Evolutionary conservation across 2,329 filamentous ascomycete species (phyloP), one percentile per base, ranked within the genome.

Genomic region (Trichoderma polysporum): DNA sequence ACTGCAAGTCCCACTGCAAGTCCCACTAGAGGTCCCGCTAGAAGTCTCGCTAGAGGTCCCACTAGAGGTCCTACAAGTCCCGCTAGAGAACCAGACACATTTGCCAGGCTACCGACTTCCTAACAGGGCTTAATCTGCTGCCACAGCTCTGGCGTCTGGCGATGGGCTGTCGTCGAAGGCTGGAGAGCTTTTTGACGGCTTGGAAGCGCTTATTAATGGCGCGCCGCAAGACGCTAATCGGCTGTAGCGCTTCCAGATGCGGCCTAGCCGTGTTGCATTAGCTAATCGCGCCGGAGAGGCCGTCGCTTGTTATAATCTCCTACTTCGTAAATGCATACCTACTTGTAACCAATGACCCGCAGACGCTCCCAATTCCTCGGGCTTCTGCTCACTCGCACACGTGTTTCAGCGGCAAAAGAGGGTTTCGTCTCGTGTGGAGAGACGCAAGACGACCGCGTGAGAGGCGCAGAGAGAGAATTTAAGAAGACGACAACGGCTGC

Each of bases 81-180:
- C 39, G 39, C 39, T 45, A 22, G 41, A 45, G 41, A 3, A 17
- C 41, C 41, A 45, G n/a, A 17, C 41, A n/a, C n/a, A n/a, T 19
- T 17, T 12, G 45, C 59, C 47, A 63, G 60, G 25, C 25, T 53
- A 63, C 60, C n/a, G 47, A 45, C 49, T 54, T 31, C 60, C 49
- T 33, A 53, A 45, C 2, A 3, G 1, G 35, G 60, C 8, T 19
- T n/a, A 31, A 9, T 12, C 25, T n/a, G 50, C 25, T 29, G 47
- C 22, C 47, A 5, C 47, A 8, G 47, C 47, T 13, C 19, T 50
- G 47, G 47, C 47, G 10, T 50, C 15, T 29, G 47, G n/a, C 3
- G n/a, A 22, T 47, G 49, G 56, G 8, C n/a, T n/a, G 39, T 41
- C 35, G 17, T 17, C 19, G 35, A 57, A 33, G 17, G 53, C 33